Base-by-base conservation (phyloP, 805 yeast genomes). In the Candida wancherniae region DNA sequence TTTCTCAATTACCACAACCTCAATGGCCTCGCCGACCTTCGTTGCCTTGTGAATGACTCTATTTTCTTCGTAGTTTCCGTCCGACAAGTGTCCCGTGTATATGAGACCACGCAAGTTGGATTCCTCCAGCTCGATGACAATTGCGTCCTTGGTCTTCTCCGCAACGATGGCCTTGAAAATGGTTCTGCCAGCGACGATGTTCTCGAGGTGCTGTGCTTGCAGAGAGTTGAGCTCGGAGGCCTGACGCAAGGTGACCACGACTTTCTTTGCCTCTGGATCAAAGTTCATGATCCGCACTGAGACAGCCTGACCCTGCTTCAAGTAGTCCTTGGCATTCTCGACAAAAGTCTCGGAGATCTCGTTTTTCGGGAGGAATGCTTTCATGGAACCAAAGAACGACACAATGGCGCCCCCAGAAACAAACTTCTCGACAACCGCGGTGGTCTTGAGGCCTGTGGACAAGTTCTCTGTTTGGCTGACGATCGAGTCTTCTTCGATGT, bases 261-360 rank as follows among this genome's bases (percentile, higher is more conserved):
- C 63, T 48, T 80, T 73, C 16, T 65, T 62, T 19, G 69, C 75
- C 14, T 54, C 56, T 8, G 63, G 53, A 44, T 82, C 77, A 24
- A 80, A 74, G 22, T 67, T 60, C 24, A 80, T 47, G 11, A 92
- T 63, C 46, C 80, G 75, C 6, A 84, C 94, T 15, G 45, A 47
- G 22, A 92, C 80, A 1, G 95, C 80, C 59, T 92, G 97, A 4
- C 95, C 95, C 10, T 83, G 51, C 42, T 77, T 77, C 45, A 90
- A 70, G 55, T 80, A 82, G 44, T 87, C 90, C 43, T 72, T 75
- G 12, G 95, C 87, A 33, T 76, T 74, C 30, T 67, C 70, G 22
- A 88, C 92, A 53, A 73, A 84, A 1, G 95, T 77, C 58, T 92
- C 97, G 32, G 94, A 81, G 48, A 92, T 84, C 62, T 92, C 97